These are phyloP conservation scores for Trichoderma sp. DNA, from an alignment of 2,329 filamentous ascomycete genomes.

Conservation along the genomic window DNA sequence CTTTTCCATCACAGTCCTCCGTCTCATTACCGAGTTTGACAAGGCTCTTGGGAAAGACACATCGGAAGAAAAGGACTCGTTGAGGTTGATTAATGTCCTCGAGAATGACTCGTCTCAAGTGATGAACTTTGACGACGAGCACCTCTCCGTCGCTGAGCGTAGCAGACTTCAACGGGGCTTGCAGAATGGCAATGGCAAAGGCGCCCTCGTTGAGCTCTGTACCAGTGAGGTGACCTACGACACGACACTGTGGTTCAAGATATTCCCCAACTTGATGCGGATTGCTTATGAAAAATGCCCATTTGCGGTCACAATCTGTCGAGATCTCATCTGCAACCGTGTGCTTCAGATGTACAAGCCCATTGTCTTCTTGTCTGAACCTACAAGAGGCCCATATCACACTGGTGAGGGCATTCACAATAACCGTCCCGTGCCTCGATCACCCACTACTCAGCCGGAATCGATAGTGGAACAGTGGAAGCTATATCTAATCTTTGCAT, in stretches of 20 bases:
- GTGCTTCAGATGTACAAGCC: slow-evolving; percentile 89
- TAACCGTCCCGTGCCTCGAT: slow-evolving; percentile 49
- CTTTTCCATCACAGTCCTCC: slow-evolving; percentile 88
- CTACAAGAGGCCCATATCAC: slow-evolving; percentile 60
- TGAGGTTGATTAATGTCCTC: slow-evolving; percentile 83
- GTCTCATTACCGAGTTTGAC: slow-evolving; percentile 91
- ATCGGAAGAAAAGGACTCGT: slow-evolving; percentile 57
- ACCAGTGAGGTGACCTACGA: slow-evolving; percentile 95
- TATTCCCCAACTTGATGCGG: slow-evolving; percentile 91
- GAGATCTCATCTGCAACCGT: slow-evolving; percentile 88
- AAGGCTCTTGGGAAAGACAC: slow-evolving; percentile 71
- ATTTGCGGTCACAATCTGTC: slow-evolving; percentile 83
- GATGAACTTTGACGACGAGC: slow-evolving; percentile 88
- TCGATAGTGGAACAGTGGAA: slow-evolving; percentile 97
- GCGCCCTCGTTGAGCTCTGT: slow-evolving; percentile 87
- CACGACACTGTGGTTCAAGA: slow-evolving; percentile 93
- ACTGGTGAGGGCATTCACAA: slow-evolving; percentile 50
- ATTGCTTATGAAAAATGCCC: slow-evolving; percentile 88
- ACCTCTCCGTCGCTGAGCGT: slow-evolving; percentile 84
- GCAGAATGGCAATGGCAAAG: slow-evolving; percentile 76
- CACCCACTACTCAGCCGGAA: slow-evolving; percentile 72
- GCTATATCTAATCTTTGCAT: slow-evolving; percentile 93
- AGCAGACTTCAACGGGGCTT: slow-evolving; percentile 89
- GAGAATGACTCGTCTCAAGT: slow-evolving; percentile 86
- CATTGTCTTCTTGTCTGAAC: slow-evolving; percentile 76